Percentiles rank a stretch among this genome's conserved stretches.
phyloP scores from a whole-genome alignment of 305 asterid species.

The Fraxinus latifolia region DNA sequence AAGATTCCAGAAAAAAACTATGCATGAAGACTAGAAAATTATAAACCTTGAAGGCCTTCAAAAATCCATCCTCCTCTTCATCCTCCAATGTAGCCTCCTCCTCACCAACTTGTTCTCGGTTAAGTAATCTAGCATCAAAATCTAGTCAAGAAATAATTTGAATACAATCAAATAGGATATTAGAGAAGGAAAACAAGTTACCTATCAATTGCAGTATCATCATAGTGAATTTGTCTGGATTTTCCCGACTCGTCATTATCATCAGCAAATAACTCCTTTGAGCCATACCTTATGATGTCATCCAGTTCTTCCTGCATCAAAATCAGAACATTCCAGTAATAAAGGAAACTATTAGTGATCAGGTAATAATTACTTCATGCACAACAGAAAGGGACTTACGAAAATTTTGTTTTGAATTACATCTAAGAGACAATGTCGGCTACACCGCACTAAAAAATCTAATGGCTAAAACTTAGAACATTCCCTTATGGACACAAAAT shows the following conservation, averaged over 20 bases:
- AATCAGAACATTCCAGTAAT: slow-evolving; percentile 25
- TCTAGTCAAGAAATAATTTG: slow-evolving; percentile 20
- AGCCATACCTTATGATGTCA: slow-evolving; percentile 93
- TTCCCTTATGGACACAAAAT: background rate
- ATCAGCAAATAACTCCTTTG: slow-evolving; percentile 93
- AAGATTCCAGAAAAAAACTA: background rate
- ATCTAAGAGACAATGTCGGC: background rate
- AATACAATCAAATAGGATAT: slow-evolving; percentile 9
- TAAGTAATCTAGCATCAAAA: slow-evolving; percentile 55
- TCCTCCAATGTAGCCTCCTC: slow-evolving; percentile 80
- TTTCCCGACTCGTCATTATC: slow-evolving; percentile 87
- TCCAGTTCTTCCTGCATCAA: slow-evolving; percentile 86
- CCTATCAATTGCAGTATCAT: slow-evolving; percentile 95
- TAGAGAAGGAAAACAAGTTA: slow-evolving; percentile 27
- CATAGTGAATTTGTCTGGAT: slow-evolving; percentile 97
- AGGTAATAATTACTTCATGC: slow-evolving; percentile 4
- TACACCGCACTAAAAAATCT: background rate
- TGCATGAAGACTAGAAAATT: background rate
- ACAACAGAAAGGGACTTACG: background rate
- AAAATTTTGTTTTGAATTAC: background rate
- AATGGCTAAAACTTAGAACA: background rate
- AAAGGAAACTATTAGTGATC: slow-evolving; percentile 19
- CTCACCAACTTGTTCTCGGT: slow-evolving; percentile 81
- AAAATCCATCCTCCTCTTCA: slow-evolving; percentile 90
- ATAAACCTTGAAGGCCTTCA: slow-evolving; percentile 93